Evolutionary conservation across 2,329 filamentous ascomycete genomes (phyloP).

Genomic region (Xylariales sp.): DNA sequence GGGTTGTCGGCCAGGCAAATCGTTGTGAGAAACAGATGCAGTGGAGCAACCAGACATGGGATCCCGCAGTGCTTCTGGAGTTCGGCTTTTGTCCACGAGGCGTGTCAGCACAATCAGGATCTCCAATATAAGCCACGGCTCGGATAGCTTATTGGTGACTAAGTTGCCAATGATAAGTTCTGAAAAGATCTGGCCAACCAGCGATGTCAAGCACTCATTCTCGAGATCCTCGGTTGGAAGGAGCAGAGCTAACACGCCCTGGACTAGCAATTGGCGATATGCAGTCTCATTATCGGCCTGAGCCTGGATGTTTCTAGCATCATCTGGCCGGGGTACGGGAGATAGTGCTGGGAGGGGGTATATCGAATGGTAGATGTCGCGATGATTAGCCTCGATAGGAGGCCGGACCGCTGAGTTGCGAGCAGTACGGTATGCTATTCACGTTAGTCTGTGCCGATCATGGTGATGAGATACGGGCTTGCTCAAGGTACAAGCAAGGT

Average conservation of each 20-base stretch:
- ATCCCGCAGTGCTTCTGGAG: constrained; percentile 13
- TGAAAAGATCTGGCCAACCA: constrained; percentile 83
- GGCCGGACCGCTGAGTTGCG: constrained; percentile 52
- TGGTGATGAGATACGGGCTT: too few species aligned
- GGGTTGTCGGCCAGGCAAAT: background rate
- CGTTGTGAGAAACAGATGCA: too few species aligned
- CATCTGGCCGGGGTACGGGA: constrained; percentile 61
- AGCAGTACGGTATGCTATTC: constrained; percentile 67
- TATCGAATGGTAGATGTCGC: constrained; percentile 76
- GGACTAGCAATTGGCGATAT: constrained; percentile 85
- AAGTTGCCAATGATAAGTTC: constrained; percentile 85
- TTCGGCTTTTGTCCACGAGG: constrained; percentile 26
- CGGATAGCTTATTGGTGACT: constrained; percentile 72
- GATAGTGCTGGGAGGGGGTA: constrained; percentile 76
- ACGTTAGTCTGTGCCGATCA: constrained; percentile 12
- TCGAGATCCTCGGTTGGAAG: constrained; percentile 89
- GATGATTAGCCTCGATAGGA: constrained; percentile 57
- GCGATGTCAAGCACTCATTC: constrained; percentile 75
- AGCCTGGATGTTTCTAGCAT: constrained; percentile 45
- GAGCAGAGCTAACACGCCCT: constrained; percentile 74
- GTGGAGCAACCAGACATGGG: too few species aligned
- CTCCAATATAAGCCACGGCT: constrained; percentile 89
- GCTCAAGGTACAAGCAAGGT: too few species aligned
- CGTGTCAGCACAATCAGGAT: constrained; percentile 67
- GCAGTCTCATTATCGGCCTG: constrained; percentile 74